phyloP scores from a whole-genome alignment of 2,329 filamentous ascomycete species.

The Calonectria hawksworthii region DNA sequence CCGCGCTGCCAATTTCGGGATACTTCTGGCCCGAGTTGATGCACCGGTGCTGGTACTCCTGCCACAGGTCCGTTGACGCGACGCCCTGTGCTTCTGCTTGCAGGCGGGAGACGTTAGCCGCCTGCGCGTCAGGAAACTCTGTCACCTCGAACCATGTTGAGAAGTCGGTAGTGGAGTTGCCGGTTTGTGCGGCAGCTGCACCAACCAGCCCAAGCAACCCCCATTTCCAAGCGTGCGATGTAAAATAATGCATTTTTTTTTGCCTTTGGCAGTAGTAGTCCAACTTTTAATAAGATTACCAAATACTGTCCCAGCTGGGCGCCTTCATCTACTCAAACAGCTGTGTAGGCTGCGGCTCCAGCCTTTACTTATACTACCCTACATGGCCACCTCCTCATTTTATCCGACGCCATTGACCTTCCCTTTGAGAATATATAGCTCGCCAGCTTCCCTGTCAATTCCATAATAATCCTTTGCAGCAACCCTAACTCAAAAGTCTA shows the following conservation, averaged over 20 bases:
- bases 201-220: background rate
- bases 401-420: background rate
- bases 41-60: slow-evolving; percentile 35
- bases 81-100: slow-evolving; percentile 30
- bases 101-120: slow-evolving; percentile 30
- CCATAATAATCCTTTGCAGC: background rate
- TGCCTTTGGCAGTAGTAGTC: no score
- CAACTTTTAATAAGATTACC: background rate
- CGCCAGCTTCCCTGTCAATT: background rate
- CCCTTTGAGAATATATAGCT: background rate
- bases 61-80: slow-evolving; percentile 28
- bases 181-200: background rate
- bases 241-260: background rate
- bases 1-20: slow-evolving; percentile 29
- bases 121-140: slow-evolving; percentile 32
- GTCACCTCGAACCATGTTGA: slow-evolving; percentile 30
- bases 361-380: background rate
- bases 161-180: slow-evolving; percentile 12
- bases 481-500: background rate
- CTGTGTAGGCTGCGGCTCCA: background rate
- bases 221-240: background rate
- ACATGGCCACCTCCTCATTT: background rate
- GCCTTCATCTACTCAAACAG: background rate
- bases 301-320: no score
- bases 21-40: slow-evolving; percentile 31